These are phyloP conservation scores for Saccharomycopsis fibuligera DNA, from an alignment of 805 yeast genomes.

Conservation along the genomic window DNA sequence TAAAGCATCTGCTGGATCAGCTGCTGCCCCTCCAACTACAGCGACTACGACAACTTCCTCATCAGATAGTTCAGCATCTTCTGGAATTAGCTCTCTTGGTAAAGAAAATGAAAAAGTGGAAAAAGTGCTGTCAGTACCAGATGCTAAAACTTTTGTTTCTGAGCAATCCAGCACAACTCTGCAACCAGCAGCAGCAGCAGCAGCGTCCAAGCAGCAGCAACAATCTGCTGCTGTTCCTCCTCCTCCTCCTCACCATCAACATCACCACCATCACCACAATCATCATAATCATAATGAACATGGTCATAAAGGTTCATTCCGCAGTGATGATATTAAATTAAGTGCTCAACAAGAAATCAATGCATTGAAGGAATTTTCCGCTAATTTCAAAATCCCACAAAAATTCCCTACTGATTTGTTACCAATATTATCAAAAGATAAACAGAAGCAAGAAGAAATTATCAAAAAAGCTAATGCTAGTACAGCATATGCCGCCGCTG, in stretches of 20 bases:
- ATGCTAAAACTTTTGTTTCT: neutral
- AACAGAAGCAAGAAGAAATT: conserved; percentile 57
- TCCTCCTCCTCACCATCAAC: conserved; percentile 7
- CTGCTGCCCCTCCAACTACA: conserved; percentile 7
- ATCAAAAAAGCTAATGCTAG: conserved; percentile 27
- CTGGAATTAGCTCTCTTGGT: neutral
- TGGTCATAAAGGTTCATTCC: conserved; percentile 13
- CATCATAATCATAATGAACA: conserved; percentile 11
- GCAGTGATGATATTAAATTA: conserved; percentile 28
- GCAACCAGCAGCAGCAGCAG: neutral
- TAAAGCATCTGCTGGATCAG: conserved; percentile 7
- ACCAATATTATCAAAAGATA: conserved; percentile 66
- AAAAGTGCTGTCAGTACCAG: no score
- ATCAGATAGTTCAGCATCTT: conserved; percentile 3
- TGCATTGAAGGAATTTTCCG: conserved; percentile 70
- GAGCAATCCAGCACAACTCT: neutral
- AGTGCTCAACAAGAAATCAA: conserved; percentile 59
- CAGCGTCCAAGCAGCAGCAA: no score
- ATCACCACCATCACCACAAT: conserved; percentile 24
- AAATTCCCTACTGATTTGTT: conserved; percentile 56
- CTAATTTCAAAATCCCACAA: conserved; percentile 69
- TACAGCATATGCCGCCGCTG: conserved; percentile 2
- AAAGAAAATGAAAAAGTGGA: neutral
- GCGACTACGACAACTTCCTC: conserved; percentile 23
- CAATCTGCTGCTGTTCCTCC: no score